These are phyloP conservation scores for Stereum hirsutum DNA, from an alignment of 1,284 basidiomycete species.

Conservation along the genomic window DNA sequence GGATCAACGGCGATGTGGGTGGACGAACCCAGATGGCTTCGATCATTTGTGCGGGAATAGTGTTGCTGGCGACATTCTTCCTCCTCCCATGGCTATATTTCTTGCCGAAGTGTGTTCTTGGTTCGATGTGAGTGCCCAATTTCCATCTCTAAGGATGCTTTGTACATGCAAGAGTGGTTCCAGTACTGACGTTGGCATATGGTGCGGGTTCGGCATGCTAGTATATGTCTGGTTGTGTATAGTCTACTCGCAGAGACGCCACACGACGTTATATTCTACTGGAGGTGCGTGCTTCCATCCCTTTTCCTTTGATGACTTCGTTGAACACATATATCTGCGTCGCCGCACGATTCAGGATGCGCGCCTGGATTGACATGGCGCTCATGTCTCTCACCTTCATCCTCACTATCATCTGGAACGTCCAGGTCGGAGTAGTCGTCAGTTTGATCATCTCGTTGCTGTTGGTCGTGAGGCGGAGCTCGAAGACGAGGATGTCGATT, in stretches of 20 bases:
- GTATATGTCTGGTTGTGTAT: slow-evolving; percentile 78
- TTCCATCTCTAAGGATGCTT: not conserved
- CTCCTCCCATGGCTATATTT: slow-evolving; percentile 72
- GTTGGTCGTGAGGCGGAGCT: slow-evolving; percentile 82
- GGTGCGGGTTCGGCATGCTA: too few species aligned
- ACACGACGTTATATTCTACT: slow-evolving; percentile 78
- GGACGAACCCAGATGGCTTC: slow-evolving; percentile 85
- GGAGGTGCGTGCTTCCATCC: slow-evolving; percentile 53
- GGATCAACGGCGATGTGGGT: slow-evolving; percentile 82
- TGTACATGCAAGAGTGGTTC: not conserved
- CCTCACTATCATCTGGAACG: slow-evolving; percentile 70
- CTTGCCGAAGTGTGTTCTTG: slow-evolving; percentile 77
- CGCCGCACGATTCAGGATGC: slow-evolving; percentile 47
- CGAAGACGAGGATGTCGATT: slow-evolving; percentile 66
- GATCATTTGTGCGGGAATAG: slow-evolving; percentile 64
- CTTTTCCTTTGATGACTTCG: slow-evolving; percentile 1
- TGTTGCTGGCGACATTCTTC: slow-evolving; percentile 82
- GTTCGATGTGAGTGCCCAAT: slow-evolving; percentile 44
- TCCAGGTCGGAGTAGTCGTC: slow-evolving; percentile 80
- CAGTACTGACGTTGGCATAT: not conserved
- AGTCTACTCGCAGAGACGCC: slow-evolving; percentile 81
- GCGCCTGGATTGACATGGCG: slow-evolving; percentile 79
- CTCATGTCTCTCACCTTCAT: slow-evolving; percentile 83
- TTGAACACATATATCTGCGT: slow-evolving; percentile 1
- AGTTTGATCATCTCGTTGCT: slow-evolving; percentile 81